These are phyloP conservation scores for Pseudovirgaria hyperparasitica DNA, from an alignment of 2,329 filamentous ascomycete species.

Conservation along the genomic window DNA sequence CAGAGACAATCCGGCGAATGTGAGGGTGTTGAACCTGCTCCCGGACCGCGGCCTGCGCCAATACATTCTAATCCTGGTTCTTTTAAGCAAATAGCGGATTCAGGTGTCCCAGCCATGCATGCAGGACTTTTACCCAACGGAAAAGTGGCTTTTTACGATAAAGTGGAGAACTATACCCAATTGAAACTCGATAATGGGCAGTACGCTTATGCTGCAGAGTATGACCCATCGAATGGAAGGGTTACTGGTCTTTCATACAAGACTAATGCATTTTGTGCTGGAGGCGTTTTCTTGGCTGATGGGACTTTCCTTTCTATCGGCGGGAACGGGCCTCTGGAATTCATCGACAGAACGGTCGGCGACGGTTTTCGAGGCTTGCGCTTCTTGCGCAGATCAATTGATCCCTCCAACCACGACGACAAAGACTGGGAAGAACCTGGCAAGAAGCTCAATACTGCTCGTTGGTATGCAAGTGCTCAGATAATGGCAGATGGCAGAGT, in stretches of 20 bases:
- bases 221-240: conserved; percentile 38
- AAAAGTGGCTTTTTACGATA: conserved; percentile 48
- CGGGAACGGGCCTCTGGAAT: conserved; percentile 43
- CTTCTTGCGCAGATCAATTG: conserved; percentile 36
- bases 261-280: conserved; percentile 51
- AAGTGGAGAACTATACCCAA: conserved; percentile 50
- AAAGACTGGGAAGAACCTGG: conserved; percentile 43
- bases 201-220: conserved; percentile 48
- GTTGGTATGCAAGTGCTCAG: conserved; percentile 51
- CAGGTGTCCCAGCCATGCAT: conserved; percentile 52
- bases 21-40: conserved; percentile 24
- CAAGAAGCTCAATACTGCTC: conserved; percentile 38
- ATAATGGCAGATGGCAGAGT: conserved; percentile 43
- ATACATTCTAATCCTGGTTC: conserved; percentile 31
- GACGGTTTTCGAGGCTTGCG: conserved; percentile 48
- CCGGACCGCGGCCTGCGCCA: conserved; percentile 32
- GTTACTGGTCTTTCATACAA: conserved; percentile 36
- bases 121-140: conserved; percentile 47
- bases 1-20: conserved; percentile 42
- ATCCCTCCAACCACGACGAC: conserved; percentile 33
- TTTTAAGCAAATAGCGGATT: conserved; percentile 39
- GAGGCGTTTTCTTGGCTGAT: conserved; percentile 45
- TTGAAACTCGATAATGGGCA: conserved; percentile 40
- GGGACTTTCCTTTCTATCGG: conserved; percentile 43
- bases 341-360: conserved; percentile 43